Evolutionary conservation across 495 filamentous ascomycete genomes (phyloP).

Genomic region (Rostrohypoxylon terebratum): DNA sequence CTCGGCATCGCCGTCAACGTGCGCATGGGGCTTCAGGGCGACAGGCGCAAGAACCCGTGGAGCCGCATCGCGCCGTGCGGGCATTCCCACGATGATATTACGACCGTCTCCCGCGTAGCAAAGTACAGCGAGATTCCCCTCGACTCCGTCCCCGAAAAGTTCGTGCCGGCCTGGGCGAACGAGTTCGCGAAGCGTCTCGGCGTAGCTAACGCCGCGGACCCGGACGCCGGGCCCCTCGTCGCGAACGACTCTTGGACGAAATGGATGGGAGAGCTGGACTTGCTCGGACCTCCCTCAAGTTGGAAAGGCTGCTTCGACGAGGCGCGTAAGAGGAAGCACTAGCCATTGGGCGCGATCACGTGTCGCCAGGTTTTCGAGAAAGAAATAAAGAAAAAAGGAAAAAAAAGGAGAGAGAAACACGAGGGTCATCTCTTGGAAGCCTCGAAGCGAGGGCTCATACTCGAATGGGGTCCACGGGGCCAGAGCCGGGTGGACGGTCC

Average conservation of each 20-base stretch:
- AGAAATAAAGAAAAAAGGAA: background rate
- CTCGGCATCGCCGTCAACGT: slow-evolving; percentile 91
- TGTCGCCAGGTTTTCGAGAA: background rate
- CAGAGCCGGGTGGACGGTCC: background rate
- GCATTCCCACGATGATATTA: slow-evolving; percentile 76
- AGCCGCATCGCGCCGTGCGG: slow-evolving; percentile 87
- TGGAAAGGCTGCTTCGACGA: background rate
- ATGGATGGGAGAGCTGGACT: background rate
- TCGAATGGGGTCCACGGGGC: slow-evolving; percentile 1
- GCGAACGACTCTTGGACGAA: slow-evolving; percentile 6
- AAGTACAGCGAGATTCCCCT: background rate
- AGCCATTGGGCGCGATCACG: background rate
- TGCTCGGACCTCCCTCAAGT: background rate
- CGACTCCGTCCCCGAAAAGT: background rate
- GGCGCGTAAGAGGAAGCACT: background rate
- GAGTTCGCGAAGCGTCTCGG: background rate
- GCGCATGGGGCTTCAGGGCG: slow-evolving; percentile 55
- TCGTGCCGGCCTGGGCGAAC: background rate
- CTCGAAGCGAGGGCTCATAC: background rate
- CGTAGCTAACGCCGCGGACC: background rate
- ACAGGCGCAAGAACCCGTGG: slow-evolving; percentile 54
- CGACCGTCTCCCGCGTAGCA: slow-evolving; percentile 66
- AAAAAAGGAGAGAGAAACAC: background rate
- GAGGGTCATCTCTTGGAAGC: background rate
- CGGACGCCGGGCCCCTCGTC: background rate